Conservation (phyloP, 2,329 filamentous ascomycete species). For the Cytospora paraplurivora region DNA sequence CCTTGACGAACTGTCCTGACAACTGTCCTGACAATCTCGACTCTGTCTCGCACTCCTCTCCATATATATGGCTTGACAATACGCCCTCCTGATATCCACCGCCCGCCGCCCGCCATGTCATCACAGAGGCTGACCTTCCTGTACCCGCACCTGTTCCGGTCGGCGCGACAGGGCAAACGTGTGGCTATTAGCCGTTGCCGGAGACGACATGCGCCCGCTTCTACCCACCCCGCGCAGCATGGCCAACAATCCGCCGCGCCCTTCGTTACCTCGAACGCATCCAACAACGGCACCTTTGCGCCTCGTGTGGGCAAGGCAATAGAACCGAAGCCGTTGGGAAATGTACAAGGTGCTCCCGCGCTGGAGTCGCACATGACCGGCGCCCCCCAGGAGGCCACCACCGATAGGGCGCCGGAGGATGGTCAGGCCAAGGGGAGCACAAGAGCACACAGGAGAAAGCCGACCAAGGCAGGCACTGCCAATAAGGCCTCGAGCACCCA, state of each 20-base stretch:
- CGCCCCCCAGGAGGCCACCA: constrained; percentile 29
- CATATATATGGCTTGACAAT: constrained; percentile 24
- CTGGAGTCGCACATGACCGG: constrained; percentile 26
- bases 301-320: constrained; percentile 63
- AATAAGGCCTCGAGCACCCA: constrained; percentile 26
- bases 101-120: constrained; percentile 52
- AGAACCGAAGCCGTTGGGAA: constrained; percentile 47
- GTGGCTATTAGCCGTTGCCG: constrained; percentile 38
- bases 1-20: constrained; percentile 14
- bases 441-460: constrained; percentile 24
- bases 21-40: constrained; percentile 17
- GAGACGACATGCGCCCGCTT: constrained; percentile 33
- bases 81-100: constrained; percentile 7
- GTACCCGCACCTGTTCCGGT: constrained; percentile 67
- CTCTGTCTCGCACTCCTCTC: not conserved
- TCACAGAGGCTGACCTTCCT: constrained; percentile 66
- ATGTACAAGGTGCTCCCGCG: constrained; percentile 26
- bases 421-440: constrained; percentile 20
- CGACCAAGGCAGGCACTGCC: constrained; percentile 19
- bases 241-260: constrained; percentile 33
- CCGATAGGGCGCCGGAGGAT: not conserved
- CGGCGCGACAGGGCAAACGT: constrained; percentile 50
- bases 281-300: constrained; percentile 50
- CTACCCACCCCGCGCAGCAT: constrained; percentile 30
- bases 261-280: constrained; percentile 43